These are phyloP conservation scores for Drosera capensis DNA, from an alignment of 148 eudicot species.

Conservation along the genomic window DNA sequence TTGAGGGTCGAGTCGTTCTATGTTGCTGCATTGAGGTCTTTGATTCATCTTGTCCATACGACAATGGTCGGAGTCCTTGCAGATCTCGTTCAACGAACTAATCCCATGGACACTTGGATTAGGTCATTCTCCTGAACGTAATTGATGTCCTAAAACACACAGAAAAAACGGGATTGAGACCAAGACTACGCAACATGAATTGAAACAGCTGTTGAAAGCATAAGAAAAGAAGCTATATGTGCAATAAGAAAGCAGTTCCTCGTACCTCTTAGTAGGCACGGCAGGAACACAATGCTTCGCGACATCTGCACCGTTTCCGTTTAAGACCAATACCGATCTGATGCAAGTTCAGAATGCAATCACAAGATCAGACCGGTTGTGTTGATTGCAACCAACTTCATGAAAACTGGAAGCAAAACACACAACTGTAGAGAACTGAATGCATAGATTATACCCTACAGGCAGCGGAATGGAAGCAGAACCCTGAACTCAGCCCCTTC, in stretches of 20 bases:
- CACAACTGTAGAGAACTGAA: neutral
- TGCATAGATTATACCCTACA: neutral
- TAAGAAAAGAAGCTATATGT: too few relatives aligned
- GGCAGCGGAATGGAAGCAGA: neutral
- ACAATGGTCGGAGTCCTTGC: constrained; percentile 32
- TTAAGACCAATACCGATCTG: constrained; percentile 52
- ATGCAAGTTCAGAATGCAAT: constrained; percentile 2
- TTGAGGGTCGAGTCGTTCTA: constrained; percentile 3
- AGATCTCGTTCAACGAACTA: constrained; percentile 32
- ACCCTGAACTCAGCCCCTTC: neutral
- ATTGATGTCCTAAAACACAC: constrained; percentile 31
- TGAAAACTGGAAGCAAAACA: neutral
- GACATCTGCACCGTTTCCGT: constrained; percentile 52
- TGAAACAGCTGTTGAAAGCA: too few relatives aligned
- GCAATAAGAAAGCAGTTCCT: neutral
- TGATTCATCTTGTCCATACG: constrained; percentile 11
- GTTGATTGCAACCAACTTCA: too few relatives aligned
- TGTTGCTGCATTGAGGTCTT: constrained; percentile 10
- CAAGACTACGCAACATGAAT: too few relatives aligned
- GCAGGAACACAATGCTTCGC: constrained; percentile 62
- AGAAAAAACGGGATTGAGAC: neutral
- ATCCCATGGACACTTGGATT: constrained; percentile 31
- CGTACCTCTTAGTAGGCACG: constrained; percentile 42
- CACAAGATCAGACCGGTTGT: too few relatives aligned
- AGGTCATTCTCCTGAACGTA: constrained; percentile 49